Evolutionary conservation across 257 asterid genomes (phyloP).

Genomic region (Craterostigma plantagineum): DNA sequence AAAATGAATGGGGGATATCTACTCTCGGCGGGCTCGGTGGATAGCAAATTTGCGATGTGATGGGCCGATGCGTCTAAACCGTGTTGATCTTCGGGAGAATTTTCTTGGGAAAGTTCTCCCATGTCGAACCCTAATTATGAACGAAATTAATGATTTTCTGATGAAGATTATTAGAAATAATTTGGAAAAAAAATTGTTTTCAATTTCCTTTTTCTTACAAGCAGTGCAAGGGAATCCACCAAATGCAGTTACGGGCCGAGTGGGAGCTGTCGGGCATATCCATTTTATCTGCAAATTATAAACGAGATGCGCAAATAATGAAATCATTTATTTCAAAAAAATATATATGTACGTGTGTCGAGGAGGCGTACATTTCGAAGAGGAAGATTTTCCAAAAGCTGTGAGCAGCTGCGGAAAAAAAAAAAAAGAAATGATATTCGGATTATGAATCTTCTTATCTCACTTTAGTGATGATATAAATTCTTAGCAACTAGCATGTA

Average conservation of each 20-base stretch:
- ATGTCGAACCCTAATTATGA: conserved; percentile 98
- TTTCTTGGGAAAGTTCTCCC: conserved; percentile 79
- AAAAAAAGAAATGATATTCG: conserved; percentile 1
- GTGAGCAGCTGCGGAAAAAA: conserved; percentile 66
- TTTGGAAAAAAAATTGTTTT: no score
- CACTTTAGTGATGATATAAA: no score
- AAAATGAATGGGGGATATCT: conserved; percentile 1
- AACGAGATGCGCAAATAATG: no score
- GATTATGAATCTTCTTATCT: no score
- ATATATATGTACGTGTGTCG: no score
- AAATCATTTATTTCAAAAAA: no score
- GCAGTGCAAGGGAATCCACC: conserved; percentile 98
- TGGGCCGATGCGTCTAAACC: conserved; percentile 90
- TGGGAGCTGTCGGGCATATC: conserved; percentile 99
- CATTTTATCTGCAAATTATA: conserved; percentile 98
- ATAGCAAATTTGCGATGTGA: conserved; percentile 78
- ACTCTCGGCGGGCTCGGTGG: conserved; percentile 95
- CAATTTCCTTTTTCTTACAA: conserved; percentile 66
- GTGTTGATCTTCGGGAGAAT: conserved; percentile 77
- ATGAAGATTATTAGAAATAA: no score
- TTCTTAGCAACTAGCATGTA: no score
- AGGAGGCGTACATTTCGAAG: conserved; percentile 76
- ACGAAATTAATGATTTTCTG: no score
- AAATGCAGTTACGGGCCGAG: conserved; percentile 79
- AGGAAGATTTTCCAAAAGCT: conserved; percentile 77